Evolutionary conservation across 177 flowering plant species (phyloP), one percentile per base, ranked within the genome.

Genomic region (Vitis hybrid): DNA sequence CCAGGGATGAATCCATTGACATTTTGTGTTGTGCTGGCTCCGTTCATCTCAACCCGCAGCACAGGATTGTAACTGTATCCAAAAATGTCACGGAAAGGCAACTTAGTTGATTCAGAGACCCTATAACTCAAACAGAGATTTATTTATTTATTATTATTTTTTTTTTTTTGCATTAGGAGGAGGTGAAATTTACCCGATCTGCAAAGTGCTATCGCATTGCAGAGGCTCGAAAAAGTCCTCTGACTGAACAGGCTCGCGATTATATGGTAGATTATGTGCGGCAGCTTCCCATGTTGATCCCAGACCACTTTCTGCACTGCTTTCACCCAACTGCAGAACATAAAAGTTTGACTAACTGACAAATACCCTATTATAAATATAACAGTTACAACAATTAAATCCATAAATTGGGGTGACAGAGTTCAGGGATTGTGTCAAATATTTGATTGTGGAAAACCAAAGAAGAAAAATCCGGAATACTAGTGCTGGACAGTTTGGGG

Each of bases 221-320:
- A 86, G 57, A 17, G 84, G 81, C n/a, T 81, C 84, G 64, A 84
- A 84, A 76, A 86, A 83, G 9, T 68, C 82, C 63, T 84, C 84
- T 11, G 80, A 73, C 6, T 83, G 81, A 54, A 76, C 14, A 53
- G 73, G 78, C 21, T 80, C 71, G 30, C 30, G 79, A 51, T 49
- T 63, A 49, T 69, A 86, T 1, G 64, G 62, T 20, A 76, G 70
- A 66, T 56, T 71, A 41, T 77, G 79, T 10, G 71, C 79, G 3
- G 70, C 65, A 51, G 63, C 74, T 57, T 73, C 81, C 88, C 86
- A 41, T 41, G 82, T 59, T 53, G 74, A 77, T 57, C 65, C 78
- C 56, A 74, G 60, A 1, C 61, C 72, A 69, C 66, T 78, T 48
- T 76, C 79, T 64, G 78, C 69, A 20, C 66, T 66, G 13, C 59